Evolutionary conservation across 2,329 filamentous ascomycete genomes (phyloP).

Genomic region (Clathrospora elynae): DNA sequence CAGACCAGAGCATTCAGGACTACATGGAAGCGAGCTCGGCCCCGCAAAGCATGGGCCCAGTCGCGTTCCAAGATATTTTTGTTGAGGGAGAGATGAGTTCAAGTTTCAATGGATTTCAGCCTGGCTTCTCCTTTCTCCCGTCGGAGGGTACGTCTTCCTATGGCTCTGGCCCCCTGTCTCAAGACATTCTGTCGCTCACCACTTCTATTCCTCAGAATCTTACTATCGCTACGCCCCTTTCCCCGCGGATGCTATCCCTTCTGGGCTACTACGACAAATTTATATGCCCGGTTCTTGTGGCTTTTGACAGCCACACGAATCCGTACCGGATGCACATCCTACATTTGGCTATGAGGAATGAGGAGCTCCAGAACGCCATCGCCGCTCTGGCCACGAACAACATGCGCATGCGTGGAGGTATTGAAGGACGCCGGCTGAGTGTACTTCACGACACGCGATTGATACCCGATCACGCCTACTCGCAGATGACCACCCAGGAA

Average conservation of each 20-base stretch:
- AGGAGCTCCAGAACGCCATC: constrained; percentile 88
- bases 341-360: constrained; percentile 74
- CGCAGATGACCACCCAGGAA: constrained; percentile 45
- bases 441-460: constrained; percentile 38
- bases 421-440: constrained; percentile 51
- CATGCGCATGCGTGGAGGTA: constrained; percentile 79
- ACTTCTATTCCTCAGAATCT: constrained; percentile 52
- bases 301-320: constrained; percentile 81
- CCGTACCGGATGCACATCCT: constrained; percentile 85
- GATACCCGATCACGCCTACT: constrained; percentile 47
- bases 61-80: constrained; percentile 48
- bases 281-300: constrained; percentile 89
- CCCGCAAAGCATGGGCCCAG: constrained; percentile 42
- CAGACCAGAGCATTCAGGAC: constrained; percentile 52
- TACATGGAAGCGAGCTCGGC: constrained; percentile 49
- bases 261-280: constrained; percentile 93
- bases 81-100: constrained; percentile 48
- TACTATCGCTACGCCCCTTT: constrained; percentile 63
- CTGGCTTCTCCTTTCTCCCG: constrained; percentile 48
- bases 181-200: constrained; percentile 48
- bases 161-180: constrained; percentile 47
- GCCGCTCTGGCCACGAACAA: constrained; percentile 89
- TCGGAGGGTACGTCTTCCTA: constrained; percentile 50
- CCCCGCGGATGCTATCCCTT: constrained; percentile 82
- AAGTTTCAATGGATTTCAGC: constrained; percentile 46